Base-by-base conservation (phyloP, 2,329 filamentous ascomycete genomes). In the Apiospora arundinis region DNA sequence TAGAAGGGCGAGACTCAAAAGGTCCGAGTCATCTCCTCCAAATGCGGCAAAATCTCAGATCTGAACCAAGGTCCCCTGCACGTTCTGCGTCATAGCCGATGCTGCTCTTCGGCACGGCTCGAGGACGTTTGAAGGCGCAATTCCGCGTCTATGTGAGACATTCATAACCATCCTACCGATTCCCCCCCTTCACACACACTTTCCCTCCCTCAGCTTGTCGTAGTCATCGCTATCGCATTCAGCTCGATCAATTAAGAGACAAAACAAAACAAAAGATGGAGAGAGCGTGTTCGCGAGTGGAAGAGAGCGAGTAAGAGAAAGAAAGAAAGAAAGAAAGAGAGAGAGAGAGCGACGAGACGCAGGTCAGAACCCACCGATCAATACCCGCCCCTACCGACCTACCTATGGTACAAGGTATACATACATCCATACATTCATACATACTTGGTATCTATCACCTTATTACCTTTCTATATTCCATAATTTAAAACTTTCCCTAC, bases 21-120 rank as follows among this genome's bases (percentile, higher is more conserved):
- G 66, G 66, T 48, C 44, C 32, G 66, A 68, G 66, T 68, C 66
- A 68, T 68, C 46, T 37, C 37, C 44, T n/a, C 46, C 44, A 48
- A 48, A 68, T 48, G 66, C 66, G 66, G 66, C 66, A 48, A 68
- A 48, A 37, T 68, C 66, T 68, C 42, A 46, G 66, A 48, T 70
- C 69, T 70, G 49, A 42, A 60, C 56, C 68, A 63, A 48, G 70
- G 46, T 70, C 25, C 70, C 63, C 70, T 52, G 44, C 48, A 42
- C 45, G 40, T 46, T 23, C 70, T 37, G 52, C 66, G 46, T 67
- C 67, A 67, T 49, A 71, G 66, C 70, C 70, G 70, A 71, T 49
- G 40, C 37, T 70, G 52, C 37, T 63, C 49, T 69, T 69, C 68
- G 68, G 68, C 42, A 65, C 68, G 68, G 68, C 68, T 63, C 68